phyloP scores from a whole-genome alignment of 2,329 filamentous ascomycete species.

The Aspergillus versicolor region DNA sequence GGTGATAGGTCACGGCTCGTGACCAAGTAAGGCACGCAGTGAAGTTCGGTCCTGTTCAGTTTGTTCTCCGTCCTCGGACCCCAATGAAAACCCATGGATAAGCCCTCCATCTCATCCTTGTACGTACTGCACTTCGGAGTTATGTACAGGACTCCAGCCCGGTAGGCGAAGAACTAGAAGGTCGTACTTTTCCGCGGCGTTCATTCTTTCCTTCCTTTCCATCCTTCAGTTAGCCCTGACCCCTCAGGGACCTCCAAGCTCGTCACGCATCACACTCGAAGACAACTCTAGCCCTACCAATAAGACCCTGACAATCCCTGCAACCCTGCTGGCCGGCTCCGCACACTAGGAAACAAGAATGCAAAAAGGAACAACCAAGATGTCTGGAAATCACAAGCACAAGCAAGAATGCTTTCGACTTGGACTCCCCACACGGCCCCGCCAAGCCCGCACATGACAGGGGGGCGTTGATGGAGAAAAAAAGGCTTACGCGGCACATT shows the following conservation, averaged over 20 bases:
- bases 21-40: neutral
- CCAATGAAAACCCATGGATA: neutral
- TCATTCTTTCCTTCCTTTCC: neutral
- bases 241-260: neutral
- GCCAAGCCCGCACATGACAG: constrained; percentile 26
- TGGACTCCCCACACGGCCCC: constrained; percentile 13
- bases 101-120: neutral
- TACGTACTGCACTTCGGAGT: neutral
- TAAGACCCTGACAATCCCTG: constrained; percentile 6
- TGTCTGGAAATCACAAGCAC: neutral
- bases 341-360: neutral
- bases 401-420: neutral
- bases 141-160: neutral
- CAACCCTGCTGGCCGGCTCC: neutral
- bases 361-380: neutral
- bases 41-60: neutral
- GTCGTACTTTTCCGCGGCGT: too few species aligned
- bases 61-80: neutral
- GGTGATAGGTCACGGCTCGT: neutral
- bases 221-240: neutral
- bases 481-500: constrained; percentile 24
- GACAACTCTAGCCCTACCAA: neutral
- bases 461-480: constrained; percentile 20
- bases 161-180: too few species aligned
- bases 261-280: neutral